These are phyloP conservation scores for Vitis hybrid DNA, from an alignment of 177 flowering plant species.

Conservation along the genomic window DNA sequence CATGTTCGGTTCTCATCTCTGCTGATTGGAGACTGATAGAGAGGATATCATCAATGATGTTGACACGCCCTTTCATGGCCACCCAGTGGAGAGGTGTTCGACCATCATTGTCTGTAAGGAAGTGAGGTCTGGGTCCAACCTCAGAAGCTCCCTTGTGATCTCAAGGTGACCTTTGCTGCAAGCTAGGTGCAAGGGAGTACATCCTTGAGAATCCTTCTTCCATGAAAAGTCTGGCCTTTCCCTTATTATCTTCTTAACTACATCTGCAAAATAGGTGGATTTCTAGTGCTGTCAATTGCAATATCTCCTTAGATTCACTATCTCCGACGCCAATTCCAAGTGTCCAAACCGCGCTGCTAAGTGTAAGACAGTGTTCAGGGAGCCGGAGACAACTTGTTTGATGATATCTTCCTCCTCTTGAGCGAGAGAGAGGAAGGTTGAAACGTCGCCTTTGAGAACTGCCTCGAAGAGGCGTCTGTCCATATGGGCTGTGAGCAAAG, in stretches of 20 bases:
- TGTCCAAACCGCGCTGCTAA: slow-evolving; percentile 45
- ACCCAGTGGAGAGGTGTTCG: slow-evolving; percentile 58
- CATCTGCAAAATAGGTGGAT: too few relatives aligned
- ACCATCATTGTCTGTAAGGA: slow-evolving; percentile 37
- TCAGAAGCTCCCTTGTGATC: slow-evolving; percentile 43
- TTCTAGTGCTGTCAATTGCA: too few relatives aligned
- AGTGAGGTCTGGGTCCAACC: slow-evolving; percentile 40
- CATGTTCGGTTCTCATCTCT: slow-evolving; percentile 32
- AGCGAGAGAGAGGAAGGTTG: slow-evolving; percentile 27
- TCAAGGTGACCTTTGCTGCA: slow-evolving; percentile 57
- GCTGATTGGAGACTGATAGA: slow-evolving; percentile 31
- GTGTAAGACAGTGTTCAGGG: slow-evolving; percentile 41
- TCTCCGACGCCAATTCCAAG: slow-evolving; percentile 34
- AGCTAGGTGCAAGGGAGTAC: slow-evolving; percentile 51
- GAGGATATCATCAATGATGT: slow-evolving; percentile 49
- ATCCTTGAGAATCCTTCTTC: slow-evolving; percentile 34
- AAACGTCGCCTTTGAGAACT: slow-evolving; percentile 25
- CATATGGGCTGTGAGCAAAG: slow-evolving; percentile 15
- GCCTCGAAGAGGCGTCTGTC: slow-evolving; percentile 32
- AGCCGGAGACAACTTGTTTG: slow-evolving; percentile 14
- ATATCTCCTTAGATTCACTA: slow-evolving; percentile 15
- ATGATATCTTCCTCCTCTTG: slow-evolving; percentile 24
- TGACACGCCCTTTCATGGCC: slow-evolving; percentile 48
- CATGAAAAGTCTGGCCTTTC: slow-evolving; percentile 33
- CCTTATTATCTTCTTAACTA: neutral